These are phyloP conservation scores for Neurospora pannonica DNA, from an alignment of 495 filamentous ascomycete species.

Conservation along the genomic window DNA sequence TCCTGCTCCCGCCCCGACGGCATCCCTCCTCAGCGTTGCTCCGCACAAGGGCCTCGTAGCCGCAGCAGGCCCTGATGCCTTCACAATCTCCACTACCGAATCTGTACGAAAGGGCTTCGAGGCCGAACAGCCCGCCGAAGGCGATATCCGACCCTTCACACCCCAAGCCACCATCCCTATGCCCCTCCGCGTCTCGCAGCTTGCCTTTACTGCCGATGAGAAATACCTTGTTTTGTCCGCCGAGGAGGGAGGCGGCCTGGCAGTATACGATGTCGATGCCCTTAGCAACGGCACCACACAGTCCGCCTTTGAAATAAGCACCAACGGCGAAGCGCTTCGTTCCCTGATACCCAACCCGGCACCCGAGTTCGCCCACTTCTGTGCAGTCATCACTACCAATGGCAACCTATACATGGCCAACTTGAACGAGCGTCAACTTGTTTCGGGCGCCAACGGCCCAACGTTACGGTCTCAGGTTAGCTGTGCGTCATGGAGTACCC, in stretches of 20 bases:
- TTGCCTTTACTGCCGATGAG: conserved; percentile 82
- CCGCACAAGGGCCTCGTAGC: conserved; percentile 72
- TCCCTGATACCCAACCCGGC: conserved; percentile 74
- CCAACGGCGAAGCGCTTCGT: conserved; percentile 64
- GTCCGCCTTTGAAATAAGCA: conserved; percentile 59
- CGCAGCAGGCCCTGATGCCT: conserved; percentile 71
- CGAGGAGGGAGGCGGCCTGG: conserved; percentile 72
- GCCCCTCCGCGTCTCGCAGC: conserved; percentile 70
- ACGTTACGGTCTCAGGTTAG: conserved; percentile 66
- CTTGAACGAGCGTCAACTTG: conserved; percentile 51
- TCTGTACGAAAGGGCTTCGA: conserved; percentile 68
- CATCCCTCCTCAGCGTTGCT: conserved; percentile 80
- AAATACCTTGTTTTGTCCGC: conserved; percentile 74
- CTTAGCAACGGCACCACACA: conserved; percentile 58
- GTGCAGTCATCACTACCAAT: conserved; percentile 69
- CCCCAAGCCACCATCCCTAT: conserved; percentile 65
- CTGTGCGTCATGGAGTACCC: conserved; percentile 83
- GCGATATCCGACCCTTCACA: conserved; percentile 59
- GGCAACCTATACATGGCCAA: conserved; percentile 81
- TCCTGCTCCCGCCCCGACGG: conserved; percentile 63
- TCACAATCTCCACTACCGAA: conserved; percentile 70
- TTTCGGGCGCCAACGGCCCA: conserved; percentile 53
- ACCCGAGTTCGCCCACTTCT: conserved; percentile 49
- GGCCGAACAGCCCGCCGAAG: conserved; percentile 43
- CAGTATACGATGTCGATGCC: conserved; percentile 64